These are phyloP conservation scores for Tolypocladium pustulatum DNA, from an alignment of 2,329 filamentous ascomycete genomes.

Conservation along the genomic window DNA sequence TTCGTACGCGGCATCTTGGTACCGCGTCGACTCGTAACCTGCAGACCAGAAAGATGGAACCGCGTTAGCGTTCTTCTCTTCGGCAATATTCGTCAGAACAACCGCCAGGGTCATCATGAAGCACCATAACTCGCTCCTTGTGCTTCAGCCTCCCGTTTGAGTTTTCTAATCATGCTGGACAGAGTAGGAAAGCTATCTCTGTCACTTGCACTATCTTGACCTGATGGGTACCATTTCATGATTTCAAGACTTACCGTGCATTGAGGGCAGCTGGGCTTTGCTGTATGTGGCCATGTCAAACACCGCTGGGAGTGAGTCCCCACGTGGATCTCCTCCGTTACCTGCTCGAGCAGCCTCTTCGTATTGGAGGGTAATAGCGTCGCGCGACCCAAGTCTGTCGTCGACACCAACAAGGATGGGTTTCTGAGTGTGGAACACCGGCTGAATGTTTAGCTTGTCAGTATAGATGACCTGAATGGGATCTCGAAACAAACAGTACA, in stretches of 20 bases:
- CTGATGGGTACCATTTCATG: background rate
- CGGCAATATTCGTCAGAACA: background rate
- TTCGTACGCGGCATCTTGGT: constrained; percentile 46
- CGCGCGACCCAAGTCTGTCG: constrained; percentile 46
- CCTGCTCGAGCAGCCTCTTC: constrained; percentile 44
- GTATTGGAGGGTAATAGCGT: constrained; percentile 45
- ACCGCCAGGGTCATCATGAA: background rate
- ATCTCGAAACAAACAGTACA: constrained; percentile 7
- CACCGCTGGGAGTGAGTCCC: constrained; percentile 41
- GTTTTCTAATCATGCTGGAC: background rate
- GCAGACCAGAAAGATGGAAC: constrained; percentile 1
- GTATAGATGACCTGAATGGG: constrained; percentile 6
- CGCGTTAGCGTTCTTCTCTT: background rate
- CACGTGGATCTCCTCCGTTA: constrained; percentile 41
- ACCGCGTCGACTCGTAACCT: constrained; percentile 52
- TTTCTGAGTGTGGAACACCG: constrained; percentile 41
- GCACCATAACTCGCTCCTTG: background rate
- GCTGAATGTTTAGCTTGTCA: constrained; percentile 25
- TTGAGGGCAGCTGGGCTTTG: constrained; percentile 65
- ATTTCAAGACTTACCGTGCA: constrained; percentile 62
- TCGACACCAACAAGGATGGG: constrained; percentile 45
- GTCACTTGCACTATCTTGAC: background rate
- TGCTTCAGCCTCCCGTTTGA: background rate
- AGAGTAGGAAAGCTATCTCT: background rate
- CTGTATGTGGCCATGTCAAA: constrained; percentile 47